Conservation (phyloP, 768 basidiomycete genomes). For the Phanerochaete sordida region DNA sequence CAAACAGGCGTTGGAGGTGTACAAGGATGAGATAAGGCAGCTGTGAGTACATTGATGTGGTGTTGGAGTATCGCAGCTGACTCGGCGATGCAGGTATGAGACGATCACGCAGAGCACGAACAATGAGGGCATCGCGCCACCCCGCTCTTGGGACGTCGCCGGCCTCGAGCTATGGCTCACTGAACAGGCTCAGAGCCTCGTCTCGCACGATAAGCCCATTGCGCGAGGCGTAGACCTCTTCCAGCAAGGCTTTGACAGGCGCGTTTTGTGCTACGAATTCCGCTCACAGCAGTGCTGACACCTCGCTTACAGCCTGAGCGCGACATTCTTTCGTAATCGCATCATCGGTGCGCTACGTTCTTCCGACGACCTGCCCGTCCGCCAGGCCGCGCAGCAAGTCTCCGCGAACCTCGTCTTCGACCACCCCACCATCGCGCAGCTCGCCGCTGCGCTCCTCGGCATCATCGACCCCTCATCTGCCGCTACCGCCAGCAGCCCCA, state of each 20-base stretch:
- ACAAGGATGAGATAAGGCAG: slow-evolving; percentile 44
- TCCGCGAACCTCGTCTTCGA: slow-evolving; percentile 10
- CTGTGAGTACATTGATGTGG: slow-evolving; percentile 29
- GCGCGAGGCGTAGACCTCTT: background rate
- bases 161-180: slow-evolving; percentile 13
- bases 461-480: background rate
- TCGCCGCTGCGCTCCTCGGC: background rate
- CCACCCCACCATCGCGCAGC: slow-evolving; percentile 6
- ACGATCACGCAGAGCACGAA: slow-evolving; percentile 11
- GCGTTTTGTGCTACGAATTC: too few relatives aligned
- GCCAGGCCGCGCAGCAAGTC: background rate
- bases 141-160: slow-evolving; percentile 4
- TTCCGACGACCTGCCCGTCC: background rate
- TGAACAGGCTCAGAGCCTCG: slow-evolving; percentile 4
- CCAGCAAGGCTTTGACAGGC: slow-evolving; percentile 12
- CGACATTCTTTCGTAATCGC: slow-evolving; percentile 13
- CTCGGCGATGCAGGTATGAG: slow-evolving; percentile 17
- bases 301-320: slow-evolving; percentile 15
- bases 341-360: slow-evolving; percentile 9
- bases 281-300: too few relatives aligned
- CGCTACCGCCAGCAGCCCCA: background rate
- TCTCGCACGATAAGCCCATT: background rate
- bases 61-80: background rate
- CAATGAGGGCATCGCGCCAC: slow-evolving; percentile 11
- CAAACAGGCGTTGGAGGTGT: slow-evolving; percentile 36